Conservation (phyloP, 495 filamentous ascomycete species). For the Xylaria bambusicola region DNA sequence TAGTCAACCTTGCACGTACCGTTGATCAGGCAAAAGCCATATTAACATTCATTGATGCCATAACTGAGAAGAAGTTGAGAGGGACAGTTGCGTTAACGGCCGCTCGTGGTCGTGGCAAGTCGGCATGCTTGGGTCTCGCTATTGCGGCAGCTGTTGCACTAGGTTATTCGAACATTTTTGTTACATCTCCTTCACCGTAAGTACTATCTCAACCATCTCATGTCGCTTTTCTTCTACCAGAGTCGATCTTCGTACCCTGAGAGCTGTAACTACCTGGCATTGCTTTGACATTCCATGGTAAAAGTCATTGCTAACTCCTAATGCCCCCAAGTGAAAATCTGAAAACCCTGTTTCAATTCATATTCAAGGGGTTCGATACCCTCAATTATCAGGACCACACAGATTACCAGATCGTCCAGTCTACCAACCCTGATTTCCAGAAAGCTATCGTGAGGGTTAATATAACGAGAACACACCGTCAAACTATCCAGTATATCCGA, state of each 20-base stretch:
- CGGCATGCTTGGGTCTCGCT: conserved; percentile 82
- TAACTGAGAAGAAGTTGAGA: conserved; percentile 91
- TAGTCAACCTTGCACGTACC: conserved; percentile 83
- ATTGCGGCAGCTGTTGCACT: conserved; percentile 93
- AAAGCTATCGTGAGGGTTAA: conserved; percentile 98
- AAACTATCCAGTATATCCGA: conserved; percentile 98
- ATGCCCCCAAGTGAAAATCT: conserved; percentile 72
- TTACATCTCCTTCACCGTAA: conserved; percentile 88
- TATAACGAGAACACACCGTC: conserved; percentile 90
- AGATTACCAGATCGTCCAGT: conserved; percentile 98
- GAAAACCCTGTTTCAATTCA: conserved; percentile 96
- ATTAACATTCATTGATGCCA: conserved; percentile 92
- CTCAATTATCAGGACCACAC: conserved; percentile 89
- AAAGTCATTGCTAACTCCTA: neutral
- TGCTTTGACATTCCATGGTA: neutral
- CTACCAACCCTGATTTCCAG: conserved; percentile 97
- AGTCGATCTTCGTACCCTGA: no score
- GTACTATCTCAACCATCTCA: neutral
- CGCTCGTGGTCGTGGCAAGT: conserved; percentile 94
- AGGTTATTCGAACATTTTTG: conserved; percentile 99
- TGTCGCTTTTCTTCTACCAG: no score
- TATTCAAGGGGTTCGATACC: conserved; percentile 98
- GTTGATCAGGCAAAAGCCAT: conserved; percentile 95
- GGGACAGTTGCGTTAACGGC: conserved; percentile 94
- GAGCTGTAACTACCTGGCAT: neutral